A percentile compares a stretch with the other conserved stretches of the same genome.
These are phyloP conservation scores for Schizochytrium sp. DNA, from an alignment of 108 stramenopile genomes.

Conservation along the genomic window DNA sequence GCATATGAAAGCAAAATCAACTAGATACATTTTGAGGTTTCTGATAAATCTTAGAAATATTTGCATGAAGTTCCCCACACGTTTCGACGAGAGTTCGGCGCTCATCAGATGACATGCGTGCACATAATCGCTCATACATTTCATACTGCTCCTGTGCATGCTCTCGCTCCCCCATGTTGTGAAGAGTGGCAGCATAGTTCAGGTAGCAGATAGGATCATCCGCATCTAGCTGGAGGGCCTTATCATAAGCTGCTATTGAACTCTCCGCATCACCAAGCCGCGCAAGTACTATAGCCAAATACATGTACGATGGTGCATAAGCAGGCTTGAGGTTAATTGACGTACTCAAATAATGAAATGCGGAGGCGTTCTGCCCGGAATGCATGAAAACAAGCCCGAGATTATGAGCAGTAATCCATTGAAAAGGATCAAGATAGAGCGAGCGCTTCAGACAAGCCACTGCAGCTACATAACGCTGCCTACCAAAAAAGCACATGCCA, in stretches of 20 bases:
- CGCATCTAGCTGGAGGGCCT: slow-evolving; percentile 66
- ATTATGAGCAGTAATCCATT: slow-evolving; percentile 79
- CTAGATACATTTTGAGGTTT: neutral
- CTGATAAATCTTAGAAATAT: neutral
- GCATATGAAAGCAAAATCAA: neutral
- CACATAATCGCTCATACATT: neutral
- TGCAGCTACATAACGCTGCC: slow-evolving; percentile 73
- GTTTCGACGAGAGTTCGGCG: slow-evolving; percentile 12
- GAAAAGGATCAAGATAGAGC: slow-evolving; percentile 79
- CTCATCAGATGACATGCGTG: slow-evolving; percentile 42
- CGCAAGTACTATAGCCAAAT: slow-evolving; percentile 72
- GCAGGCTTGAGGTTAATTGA: slow-evolving; percentile 54
- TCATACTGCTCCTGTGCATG: slow-evolving; percentile 46
- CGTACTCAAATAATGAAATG: slow-evolving; percentile 78
- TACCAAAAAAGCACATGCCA: slow-evolving; percentile 83
- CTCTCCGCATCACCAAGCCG: slow-evolving; percentile 77
- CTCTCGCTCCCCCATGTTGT: slow-evolving; percentile 60
- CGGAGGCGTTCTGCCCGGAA: slow-evolving; percentile 77
- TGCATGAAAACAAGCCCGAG: slow-evolving; percentile 77
- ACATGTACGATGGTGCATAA: slow-evolving; percentile 72
- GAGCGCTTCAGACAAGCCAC: slow-evolving; percentile 80
- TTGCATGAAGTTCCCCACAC: neutral
- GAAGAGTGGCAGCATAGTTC: slow-evolving; percentile 75
- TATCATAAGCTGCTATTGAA: slow-evolving; percentile 75
- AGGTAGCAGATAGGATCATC: slow-evolving; percentile 72